These are phyloP conservation scores for Astragalus membranaceus DNA, from an alignment of 306 rosid genomes.

Conservation along the genomic window DNA sequence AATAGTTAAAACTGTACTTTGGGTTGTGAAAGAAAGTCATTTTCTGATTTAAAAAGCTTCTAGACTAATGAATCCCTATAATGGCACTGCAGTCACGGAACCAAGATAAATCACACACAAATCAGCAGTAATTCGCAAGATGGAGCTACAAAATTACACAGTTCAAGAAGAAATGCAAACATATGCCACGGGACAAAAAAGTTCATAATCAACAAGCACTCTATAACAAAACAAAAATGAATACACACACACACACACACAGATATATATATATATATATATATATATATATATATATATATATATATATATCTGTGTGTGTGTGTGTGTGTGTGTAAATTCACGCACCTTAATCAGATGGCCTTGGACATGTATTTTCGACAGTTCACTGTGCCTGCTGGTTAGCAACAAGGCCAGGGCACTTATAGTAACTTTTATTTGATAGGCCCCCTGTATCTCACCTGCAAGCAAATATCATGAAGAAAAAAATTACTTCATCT, in stretches of 20 bases:
- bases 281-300: too few relatives aligned
- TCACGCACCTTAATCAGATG: conserved; percentile 53
- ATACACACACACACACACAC: not conserved
- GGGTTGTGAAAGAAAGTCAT: conserved; percentile 3
- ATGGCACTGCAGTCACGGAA: not conserved
- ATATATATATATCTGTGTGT: too few relatives aligned
- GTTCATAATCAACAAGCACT: too few relatives aligned
- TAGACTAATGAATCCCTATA: not conserved
- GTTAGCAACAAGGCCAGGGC: conserved; percentile 76
- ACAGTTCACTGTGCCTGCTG: conserved; percentile 58
- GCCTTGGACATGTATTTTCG: conserved; percentile 60
- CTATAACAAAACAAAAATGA: too few relatives aligned
- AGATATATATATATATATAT: too few relatives aligned
- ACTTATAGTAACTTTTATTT: too few relatives aligned
- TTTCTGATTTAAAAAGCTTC: not conserved
- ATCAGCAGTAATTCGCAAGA: not conserved
- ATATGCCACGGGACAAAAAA: too few relatives aligned
- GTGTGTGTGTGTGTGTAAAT: too few relatives aligned
- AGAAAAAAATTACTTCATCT: too few relatives aligned
- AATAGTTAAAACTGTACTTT: not conserved
- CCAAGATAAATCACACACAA: not conserved
- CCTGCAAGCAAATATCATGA: too few relatives aligned
- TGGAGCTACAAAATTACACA: not conserved
- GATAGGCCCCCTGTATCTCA: too few relatives aligned
- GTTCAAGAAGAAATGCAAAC: too few relatives aligned